Base-by-base conservation (phyloP, 768 basidiomycete genomes). In the Amyloporia xantha region DNA sequence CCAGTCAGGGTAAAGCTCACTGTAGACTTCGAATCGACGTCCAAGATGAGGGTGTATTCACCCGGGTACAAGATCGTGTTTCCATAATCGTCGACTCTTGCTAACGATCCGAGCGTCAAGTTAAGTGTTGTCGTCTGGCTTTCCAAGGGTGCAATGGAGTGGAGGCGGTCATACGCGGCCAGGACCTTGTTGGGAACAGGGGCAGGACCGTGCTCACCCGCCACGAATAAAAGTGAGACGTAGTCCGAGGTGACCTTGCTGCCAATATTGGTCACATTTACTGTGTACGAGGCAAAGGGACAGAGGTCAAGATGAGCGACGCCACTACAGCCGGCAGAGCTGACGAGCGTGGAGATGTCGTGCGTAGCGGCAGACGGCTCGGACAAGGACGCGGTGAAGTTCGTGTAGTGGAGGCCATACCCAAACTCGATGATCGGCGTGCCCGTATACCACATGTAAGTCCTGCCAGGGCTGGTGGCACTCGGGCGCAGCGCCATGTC, bases 381-480 rank as follows among this genome's bases (percentile, higher is more conserved):
- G 37, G 30, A 23, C 6, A 47, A 17, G 11, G 7, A 6, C 10
- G 46, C 46, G 15, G 41, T 49, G 63, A 81, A 80, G 5, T 64
- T 73, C 3, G 78, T 79, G 62, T 70, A 80, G 57, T 79, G 77
- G 43, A 78, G 62, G 17, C 78, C 79, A 44, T 69, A 68, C 15
- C 78, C 79, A 54, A 78, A 79, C 47, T 72, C 69, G 57, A 70
- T 77, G 17, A 78, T 67, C n/a, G 77, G 72, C 13, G 67, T 67
- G 12, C 70, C 76, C 20, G 66, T 68, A 64, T 71, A 79, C 78
- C 78, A 82, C 53, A 72, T 77, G 63, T 80, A 80, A 7, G 78
- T 79, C 27, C 78, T 70, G 10, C 78, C 78, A 0, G 79, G 78
- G 53, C 71, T 76, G 41, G 66, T 67, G 25, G 62, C 54, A 55